phyloP scores from a whole-genome alignment of 129 eudicot genomes.

The Silybum marianum region DNA sequence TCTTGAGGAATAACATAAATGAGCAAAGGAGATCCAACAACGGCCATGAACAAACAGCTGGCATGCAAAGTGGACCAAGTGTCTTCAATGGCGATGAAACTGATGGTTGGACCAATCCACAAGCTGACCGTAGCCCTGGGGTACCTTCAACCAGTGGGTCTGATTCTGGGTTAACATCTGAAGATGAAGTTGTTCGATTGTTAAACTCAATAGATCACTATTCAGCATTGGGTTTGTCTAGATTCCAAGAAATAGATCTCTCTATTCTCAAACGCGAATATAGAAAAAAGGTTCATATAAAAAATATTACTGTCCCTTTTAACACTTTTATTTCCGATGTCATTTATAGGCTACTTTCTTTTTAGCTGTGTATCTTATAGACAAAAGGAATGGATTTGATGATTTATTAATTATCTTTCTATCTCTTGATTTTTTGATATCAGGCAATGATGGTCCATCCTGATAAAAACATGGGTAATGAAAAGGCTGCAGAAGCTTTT shows the following conservation, averaged over 20 bases:
- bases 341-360: conserved; percentile 11
- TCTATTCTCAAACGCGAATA: conserved; percentile 84
- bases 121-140: conserved; percentile 71
- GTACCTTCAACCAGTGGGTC: conserved; percentile 90
- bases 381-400: conserved; percentile 15
- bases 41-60: conserved; percentile 65
- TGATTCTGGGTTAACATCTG: conserved; percentile 80
- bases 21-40: conserved; percentile 55
- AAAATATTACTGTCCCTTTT: conserved; percentile 1
- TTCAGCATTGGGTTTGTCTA: conserved; percentile 82
- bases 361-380: conserved; percentile 8
- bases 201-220: conserved; percentile 86
- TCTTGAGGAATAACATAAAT: conserved; percentile 55
- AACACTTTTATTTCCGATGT: not conserved
- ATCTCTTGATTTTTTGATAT: conserved; percentile 9
- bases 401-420: conserved; percentile 16
- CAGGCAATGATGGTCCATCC: conserved; percentile 99
- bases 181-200: conserved; percentile 89
- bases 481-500: conserved; percentile 98
- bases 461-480: conserved; percentile 99
- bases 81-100: conserved; percentile 49
- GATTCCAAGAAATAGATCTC: conserved; percentile 71
- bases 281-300: conserved; percentile 70
- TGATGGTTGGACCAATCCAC: conserved; percentile 49
- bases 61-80: conserved; percentile 53